Percentiles rank a stretch among this genome's conserved stretches.
Evolutionary conservation across 2,329 filamentous ascomycete species (phyloP).

Genomic region (Monosporascus sp.): DNA sequence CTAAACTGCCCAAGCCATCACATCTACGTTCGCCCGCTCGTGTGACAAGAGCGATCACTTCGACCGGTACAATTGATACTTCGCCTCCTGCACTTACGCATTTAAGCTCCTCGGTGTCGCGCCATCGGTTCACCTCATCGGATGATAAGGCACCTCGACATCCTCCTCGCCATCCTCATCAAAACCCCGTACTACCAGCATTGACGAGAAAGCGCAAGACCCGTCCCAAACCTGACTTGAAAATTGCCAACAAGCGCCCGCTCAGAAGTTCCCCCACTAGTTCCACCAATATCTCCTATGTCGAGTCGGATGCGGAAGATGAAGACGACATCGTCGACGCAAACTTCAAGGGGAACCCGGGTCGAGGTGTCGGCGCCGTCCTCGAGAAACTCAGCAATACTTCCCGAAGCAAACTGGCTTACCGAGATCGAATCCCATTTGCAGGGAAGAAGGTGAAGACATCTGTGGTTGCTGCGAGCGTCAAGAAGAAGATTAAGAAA

Average conservation of each 20-base stretch:
- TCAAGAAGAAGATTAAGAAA: not conserved
- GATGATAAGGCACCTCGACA: constrained; percentile 1
- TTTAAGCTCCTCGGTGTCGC: not conserved
- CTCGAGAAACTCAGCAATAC: not conserved
- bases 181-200: not conserved
- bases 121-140: not conserved
- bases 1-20: not conserved
- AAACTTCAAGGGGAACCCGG: not conserved
- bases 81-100: not conserved
- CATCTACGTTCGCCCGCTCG: not conserved
- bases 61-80: too few species aligned
- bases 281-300: constrained; percentile 2
- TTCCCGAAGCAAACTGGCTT: not conserved
- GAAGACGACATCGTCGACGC: not conserved
- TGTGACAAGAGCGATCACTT: not conserved
- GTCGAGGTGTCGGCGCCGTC: not conserved
- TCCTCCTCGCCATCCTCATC: too few species aligned
- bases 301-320: not conserved
- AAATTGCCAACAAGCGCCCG: constrained; percentile 1
- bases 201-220: constrained; percentile 10
- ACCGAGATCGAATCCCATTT: not conserved
- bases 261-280: constrained; percentile 2
- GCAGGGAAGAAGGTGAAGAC: not conserved
- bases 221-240: not conserved
- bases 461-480: too few species aligned